Conservation (phyloP, 306 rosid genomes). For the Amphicarpaea edgeworthii region DNA sequence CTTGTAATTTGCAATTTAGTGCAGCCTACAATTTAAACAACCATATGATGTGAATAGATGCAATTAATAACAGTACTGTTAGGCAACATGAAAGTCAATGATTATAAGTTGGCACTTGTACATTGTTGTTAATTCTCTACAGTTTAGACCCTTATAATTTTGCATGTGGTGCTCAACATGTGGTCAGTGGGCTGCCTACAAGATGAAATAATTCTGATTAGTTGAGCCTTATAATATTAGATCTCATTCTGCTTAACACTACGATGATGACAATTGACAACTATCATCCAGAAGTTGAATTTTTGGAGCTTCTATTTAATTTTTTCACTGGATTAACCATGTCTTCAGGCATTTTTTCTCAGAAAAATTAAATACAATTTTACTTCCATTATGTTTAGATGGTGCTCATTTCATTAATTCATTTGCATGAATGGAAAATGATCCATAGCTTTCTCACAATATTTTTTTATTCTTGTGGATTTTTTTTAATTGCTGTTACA, state of each 20-base stretch:
- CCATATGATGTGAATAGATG: constrained; percentile 17
- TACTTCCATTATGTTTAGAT: constrained; percentile 31
- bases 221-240: constrained; percentile 7
- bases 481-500: constrained; percentile 1
- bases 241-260: not conserved
- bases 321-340: constrained; percentile 16
- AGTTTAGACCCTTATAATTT: not conserved
- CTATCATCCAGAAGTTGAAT: not conserved
- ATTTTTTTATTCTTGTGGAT: not conserved
- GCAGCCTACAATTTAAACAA: constrained; percentile 12
- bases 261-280: constrained; percentile 6
- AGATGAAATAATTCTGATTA: constrained; percentile 15
- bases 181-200: not conserved
- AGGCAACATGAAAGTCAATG: not conserved
- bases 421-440: constrained; percentile 16
- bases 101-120: constrained; percentile 8
- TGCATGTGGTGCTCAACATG: not conserved
- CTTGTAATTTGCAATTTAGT: constrained; percentile 8
- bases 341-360: not conserved
- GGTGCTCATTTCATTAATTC: constrained; percentile 24
- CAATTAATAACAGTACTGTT: constrained; percentile 14
- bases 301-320: constrained; percentile 20
- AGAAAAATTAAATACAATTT: constrained; percentile 11
- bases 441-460: not conserved
- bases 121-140: not conserved